phyloP scores from a whole-genome alignment of 257 asterid genomes.

The Solanum okadae region DNA sequence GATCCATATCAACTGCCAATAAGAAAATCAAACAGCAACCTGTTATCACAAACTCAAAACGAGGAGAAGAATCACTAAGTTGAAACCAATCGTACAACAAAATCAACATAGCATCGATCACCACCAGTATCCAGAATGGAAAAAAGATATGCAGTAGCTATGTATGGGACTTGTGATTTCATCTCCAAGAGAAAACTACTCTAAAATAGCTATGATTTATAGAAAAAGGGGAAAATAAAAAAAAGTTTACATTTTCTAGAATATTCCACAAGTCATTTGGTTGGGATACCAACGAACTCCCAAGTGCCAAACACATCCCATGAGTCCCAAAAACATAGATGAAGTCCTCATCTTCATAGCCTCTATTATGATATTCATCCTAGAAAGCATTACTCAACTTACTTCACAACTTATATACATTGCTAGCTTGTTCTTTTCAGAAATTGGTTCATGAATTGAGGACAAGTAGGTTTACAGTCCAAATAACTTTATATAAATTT shows the following conservation, averaged over 20 bases:
- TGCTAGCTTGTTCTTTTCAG: background rate
- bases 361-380: background rate
- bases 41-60: background rate
- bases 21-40: too few relatives aligned
- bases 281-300: too few relatives aligned
- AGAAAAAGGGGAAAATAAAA: too few relatives aligned
- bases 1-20: too few relatives aligned
- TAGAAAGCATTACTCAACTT: background rate
- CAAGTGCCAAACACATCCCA: too few relatives aligned
- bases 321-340: background rate
- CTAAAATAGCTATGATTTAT: too few relatives aligned
- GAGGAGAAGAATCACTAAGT: background rate
- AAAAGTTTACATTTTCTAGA: too few relatives aligned
- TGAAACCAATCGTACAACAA: background rate
- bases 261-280: too few relatives aligned
- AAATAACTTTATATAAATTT: background rate
- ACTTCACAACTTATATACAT: background rate
- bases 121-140: background rate
- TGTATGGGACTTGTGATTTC: too few relatives aligned
- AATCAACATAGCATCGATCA: background rate
- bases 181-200: too few relatives aligned
- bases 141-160: too few relatives aligned
- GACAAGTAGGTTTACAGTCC: background rate
- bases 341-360: background rate
- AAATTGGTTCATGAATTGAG: background rate